Evolutionary conservation across 331 rosid genomes (phyloP).

Genomic region (Spiraea crenata): DNA sequence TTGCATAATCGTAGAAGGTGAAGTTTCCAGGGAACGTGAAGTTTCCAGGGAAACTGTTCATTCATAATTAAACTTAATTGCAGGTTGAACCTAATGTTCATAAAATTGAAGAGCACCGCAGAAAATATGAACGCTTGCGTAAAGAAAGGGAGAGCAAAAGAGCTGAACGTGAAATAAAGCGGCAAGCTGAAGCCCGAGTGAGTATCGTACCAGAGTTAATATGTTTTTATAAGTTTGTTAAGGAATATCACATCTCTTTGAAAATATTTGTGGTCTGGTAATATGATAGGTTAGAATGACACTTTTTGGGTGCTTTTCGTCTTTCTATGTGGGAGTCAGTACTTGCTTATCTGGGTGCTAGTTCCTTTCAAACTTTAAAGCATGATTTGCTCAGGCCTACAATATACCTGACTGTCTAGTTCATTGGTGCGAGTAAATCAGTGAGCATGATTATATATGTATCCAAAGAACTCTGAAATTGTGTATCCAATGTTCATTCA

Average conservation of each 20-base stretch:
- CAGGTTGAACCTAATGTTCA: constrained; percentile 79
- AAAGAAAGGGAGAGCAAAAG: constrained; percentile 56
- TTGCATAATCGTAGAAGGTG: constrained; percentile 6
- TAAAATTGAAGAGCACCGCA: constrained; percentile 73
- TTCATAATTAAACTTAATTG: constrained; percentile 22
- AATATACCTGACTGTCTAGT: neutral
- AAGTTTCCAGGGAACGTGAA: constrained; percentile 11
- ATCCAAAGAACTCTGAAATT: neutral
- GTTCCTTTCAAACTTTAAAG: neutral
- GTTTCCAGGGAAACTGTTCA: constrained; percentile 5
- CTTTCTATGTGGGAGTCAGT: neutral
- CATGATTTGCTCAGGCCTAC: neutral
- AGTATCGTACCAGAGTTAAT: constrained; percentile 27
- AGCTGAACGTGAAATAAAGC: constrained; percentile 47
- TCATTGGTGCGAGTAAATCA: neutral
- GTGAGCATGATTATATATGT: neutral
- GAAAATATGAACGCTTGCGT: constrained; percentile 53
- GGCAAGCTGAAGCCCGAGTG: constrained; percentile 50
- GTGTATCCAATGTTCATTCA: neutral
- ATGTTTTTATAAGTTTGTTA: constrained; percentile 1
- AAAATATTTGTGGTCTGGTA: neutral
- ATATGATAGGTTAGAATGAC: neutral
- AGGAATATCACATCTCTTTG: neutral
- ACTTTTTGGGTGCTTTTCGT: neutral
- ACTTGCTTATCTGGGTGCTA: neutral